Percentiles rank a stretch among this genome's conserved stretches.
Evolutionary conservation across 2,329 filamentous ascomycete species (phyloP).

Genomic region (Colletotrichum phormii): DNA sequence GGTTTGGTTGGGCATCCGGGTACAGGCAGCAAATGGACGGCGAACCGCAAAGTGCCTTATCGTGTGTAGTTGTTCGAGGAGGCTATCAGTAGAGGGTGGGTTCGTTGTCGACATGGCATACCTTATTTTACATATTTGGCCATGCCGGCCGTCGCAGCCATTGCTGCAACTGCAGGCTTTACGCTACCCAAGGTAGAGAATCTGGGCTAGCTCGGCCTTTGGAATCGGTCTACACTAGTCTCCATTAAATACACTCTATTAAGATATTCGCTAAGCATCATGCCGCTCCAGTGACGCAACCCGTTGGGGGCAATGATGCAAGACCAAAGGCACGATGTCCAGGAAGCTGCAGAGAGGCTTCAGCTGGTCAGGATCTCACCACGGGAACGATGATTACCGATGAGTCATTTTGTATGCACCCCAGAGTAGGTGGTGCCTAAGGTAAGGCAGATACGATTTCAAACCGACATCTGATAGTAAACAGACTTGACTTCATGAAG

Average conservation of each 20-base stretch:
- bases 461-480: background rate
- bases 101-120: constrained; percentile 6
- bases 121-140: background rate
- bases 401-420: background rate
- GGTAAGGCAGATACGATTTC: background rate
- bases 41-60: constrained; percentile 2
- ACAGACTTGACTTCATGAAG: background rate
- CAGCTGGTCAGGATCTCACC: too few species aligned
- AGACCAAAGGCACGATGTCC: background rate
- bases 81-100: constrained; percentile 1
- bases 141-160: constrained; percentile 7
- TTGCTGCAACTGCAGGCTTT: constrained; percentile 14
- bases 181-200: background rate
- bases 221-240: constrained; percentile 20
- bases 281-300: background rate
- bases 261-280: background rate
- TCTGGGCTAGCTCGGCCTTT: constrained; percentile 17
- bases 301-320: background rate
- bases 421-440: background rate
- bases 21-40: constrained; percentile 15
- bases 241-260: constrained; percentile 7
- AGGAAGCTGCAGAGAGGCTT: too few species aligned
- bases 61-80: background rate
- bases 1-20: constrained; percentile 24
- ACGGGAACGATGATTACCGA: background rate